These are phyloP conservation scores for Coemansia sp. DNA, from an alignment of 371 early-diverging fungal genomes.

Conservation along the genomic window DNA sequence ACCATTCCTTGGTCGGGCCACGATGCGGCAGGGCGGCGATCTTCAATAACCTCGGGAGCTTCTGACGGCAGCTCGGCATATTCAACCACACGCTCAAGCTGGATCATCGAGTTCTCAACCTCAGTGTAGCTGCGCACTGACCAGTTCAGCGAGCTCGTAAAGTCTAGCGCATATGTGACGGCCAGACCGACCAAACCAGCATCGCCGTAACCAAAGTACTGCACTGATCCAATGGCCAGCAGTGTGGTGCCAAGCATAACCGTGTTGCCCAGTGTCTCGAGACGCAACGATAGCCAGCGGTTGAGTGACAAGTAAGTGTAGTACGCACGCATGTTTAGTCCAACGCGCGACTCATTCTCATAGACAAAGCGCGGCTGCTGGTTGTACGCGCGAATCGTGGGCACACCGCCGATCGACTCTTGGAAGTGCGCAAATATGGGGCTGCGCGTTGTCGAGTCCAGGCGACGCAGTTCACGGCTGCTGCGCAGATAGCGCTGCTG, in stretches of 20 bases:
- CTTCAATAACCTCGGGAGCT: slow-evolving; percentile 51
- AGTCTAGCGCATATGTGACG: not conserved
- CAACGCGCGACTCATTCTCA: slow-evolving; percentile 64
- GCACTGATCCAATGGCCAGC: slow-evolving; percentile 5
- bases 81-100: slow-evolving; percentile 52
- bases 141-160: slow-evolving; percentile 9
- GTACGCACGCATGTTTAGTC: slow-evolving; percentile 61
- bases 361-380: slow-evolving; percentile 67
- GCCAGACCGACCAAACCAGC: too few relatives aligned
- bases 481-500: not conserved
- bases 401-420: slow-evolving; percentile 13
- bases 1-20: slow-evolving; percentile 55
- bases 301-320: not conserved
- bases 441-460: too few relatives aligned
- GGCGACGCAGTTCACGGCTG: too few relatives aligned
- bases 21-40: too few relatives aligned
- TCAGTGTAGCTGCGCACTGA: not conserved
- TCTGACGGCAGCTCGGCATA: slow-evolving; percentile 42
- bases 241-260: slow-evolving; percentile 22
- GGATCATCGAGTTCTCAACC: slow-evolving; percentile 16
- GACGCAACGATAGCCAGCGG: slow-evolving; percentile 39
- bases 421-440: too few relatives aligned
- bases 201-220: too few relatives aligned
- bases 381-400: slow-evolving; percentile 79
- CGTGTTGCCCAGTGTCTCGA: slow-evolving; percentile 21